Conservation (phyloP, 768 basidiomycete genomes). For the Amanita exitialis region DNA sequence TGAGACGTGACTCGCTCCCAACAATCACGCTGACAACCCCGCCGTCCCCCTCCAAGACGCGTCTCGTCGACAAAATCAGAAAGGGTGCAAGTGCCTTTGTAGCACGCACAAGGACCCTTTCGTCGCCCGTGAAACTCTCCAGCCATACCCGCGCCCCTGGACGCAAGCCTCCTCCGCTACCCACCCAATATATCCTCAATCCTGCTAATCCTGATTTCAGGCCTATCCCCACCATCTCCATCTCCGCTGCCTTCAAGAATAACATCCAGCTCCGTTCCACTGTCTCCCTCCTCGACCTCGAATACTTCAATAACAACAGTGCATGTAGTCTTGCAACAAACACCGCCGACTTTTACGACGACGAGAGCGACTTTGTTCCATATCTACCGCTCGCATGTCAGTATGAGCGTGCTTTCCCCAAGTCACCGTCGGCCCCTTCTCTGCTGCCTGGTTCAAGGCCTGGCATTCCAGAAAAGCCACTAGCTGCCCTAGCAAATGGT, state of each 20-base stretch:
- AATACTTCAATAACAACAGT: conserved; percentile 5
- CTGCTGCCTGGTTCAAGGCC: background rate
- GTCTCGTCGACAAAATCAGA: conserved; percentile 3
- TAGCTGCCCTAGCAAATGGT: background rate
- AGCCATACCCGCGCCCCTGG: background rate
- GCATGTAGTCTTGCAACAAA: conserved; percentile 6
- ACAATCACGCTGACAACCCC: background rate
- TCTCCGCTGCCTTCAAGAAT: conserved; percentile 2
- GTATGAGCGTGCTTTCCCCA: conserved; percentile 12
- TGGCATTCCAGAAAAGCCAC: background rate
- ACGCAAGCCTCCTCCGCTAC: background rate
- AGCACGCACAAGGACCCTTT: conserved; percentile 1
- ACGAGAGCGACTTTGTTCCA: conserved; percentile 11
- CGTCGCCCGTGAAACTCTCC: background rate
- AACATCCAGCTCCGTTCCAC: conserved; percentile 5
- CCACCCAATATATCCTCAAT: background rate
- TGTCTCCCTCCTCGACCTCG: conserved; percentile 4
- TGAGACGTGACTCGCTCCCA: background rate
- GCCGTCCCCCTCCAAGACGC: background rate
- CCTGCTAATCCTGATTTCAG: background rate
- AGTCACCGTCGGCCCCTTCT: background rate
- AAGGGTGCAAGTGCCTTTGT: conserved; percentile 4
- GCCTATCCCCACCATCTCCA: conserved; percentile 5
- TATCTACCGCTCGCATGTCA: conserved; percentile 17
- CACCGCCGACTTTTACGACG: conserved; percentile 6